These are phyloP conservation scores for Tylopilus cervinicoccineus DNA, from an alignment of 768 basidiomycete genomes.

Conservation along the genomic window DNA sequence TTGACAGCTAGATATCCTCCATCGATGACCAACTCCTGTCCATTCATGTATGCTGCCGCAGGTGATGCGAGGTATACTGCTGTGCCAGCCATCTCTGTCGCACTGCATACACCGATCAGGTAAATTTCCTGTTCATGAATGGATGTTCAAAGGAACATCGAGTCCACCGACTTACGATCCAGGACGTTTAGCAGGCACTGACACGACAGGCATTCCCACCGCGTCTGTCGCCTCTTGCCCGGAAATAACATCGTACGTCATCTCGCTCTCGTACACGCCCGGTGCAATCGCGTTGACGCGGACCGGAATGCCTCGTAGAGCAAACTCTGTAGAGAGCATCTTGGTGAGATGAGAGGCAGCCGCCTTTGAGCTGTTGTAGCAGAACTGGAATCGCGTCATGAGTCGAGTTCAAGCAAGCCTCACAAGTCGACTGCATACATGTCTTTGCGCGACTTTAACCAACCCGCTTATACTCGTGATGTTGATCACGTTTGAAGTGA, in stretches of 20 bases:
- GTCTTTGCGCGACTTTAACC: conserved; percentile 67
- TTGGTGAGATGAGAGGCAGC: conserved; percentile 74
- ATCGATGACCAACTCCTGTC: conserved; percentile 75
- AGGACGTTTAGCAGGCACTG: conserved; percentile 57
- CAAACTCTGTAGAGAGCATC: conserved; percentile 73
- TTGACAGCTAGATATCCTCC: conserved; percentile 75
- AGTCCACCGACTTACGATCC: conserved; percentile 56
- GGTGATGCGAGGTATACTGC: conserved; percentile 70
- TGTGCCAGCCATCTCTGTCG: conserved; percentile 73
- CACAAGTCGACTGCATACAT: conserved; percentile 46
- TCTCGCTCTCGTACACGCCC: conserved; percentile 72
- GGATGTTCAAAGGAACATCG: background rate
- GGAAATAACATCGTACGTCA: conserved; percentile 55
- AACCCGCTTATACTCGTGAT: conserved; percentile 75
- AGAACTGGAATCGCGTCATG: conserved; percentile 48
- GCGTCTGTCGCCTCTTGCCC: conserved; percentile 45
- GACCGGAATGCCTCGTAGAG: conserved; percentile 61
- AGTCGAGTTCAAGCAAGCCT: background rate
- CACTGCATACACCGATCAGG: conserved; percentile 36
- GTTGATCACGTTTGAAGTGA: conserved; percentile 68
- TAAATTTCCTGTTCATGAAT: background rate
- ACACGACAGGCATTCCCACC: conserved; percentile 54
- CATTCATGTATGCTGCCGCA: conserved; percentile 71
- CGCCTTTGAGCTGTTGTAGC: conserved; percentile 78
- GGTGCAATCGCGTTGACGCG: conserved; percentile 75